These are phyloP conservation scores for Plasmodium malariae DNA, from an alignment of 169 alveolate species.

Conservation along the genomic window DNA sequence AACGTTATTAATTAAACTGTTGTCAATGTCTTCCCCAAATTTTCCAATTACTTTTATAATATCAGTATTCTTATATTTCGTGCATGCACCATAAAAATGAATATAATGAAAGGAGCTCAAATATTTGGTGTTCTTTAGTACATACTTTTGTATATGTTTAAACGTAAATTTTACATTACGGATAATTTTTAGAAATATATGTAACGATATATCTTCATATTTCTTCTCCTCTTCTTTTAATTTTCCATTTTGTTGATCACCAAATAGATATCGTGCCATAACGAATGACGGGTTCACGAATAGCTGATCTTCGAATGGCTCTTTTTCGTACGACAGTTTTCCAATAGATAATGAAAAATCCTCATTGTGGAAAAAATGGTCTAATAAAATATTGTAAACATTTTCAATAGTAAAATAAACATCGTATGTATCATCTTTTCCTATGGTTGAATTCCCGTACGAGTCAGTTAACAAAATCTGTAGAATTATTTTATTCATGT, in stretches of 20 bases:
- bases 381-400: conserved; percentile 32
- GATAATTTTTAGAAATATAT: conserved; percentile 47
- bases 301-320: no score
- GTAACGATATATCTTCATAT: conserved; percentile 72
- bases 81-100: conserved; percentile 66
- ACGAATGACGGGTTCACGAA: not conserved
- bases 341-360: conserved; percentile 8
- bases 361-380: conserved; percentile 17
- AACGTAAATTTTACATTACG: conserved; percentile 20
- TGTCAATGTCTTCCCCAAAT: conserved; percentile 67
- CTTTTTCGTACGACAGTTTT: no score
- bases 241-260: conserved; percentile 10
- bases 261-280: conserved; percentile 46
- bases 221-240: conserved; percentile 38
- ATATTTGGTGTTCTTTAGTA: conserved; percentile 24
- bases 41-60: conserved; percentile 45
- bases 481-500: conserved; percentile 20
- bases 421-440: conserved; percentile 12
- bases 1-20: conserved; percentile 33
- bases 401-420: conserved; percentile 31
- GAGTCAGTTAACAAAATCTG: conserved; percentile 32
- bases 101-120: conserved; percentile 22
- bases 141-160: conserved; percentile 24
- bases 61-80: conserved; percentile 30
- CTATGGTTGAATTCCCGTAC: not conserved